phyloP scores from a whole-genome alignment of 2,329 filamentous ascomycete species.

The Fusarium xyrophilum region DNA sequence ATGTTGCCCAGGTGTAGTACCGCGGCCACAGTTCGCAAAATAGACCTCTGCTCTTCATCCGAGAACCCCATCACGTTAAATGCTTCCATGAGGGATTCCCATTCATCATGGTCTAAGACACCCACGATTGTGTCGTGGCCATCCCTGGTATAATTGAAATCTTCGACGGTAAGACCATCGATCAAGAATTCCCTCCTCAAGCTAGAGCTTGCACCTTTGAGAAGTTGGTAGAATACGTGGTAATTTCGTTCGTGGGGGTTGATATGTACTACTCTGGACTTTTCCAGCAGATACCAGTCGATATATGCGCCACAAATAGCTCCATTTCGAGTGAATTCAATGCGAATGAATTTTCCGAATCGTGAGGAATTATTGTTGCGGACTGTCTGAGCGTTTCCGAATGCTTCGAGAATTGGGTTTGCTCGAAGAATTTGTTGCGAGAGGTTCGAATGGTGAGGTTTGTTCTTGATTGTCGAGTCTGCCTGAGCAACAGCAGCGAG shows the following conservation, averaged over 20 bases:
- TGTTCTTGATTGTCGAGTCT: conserved; percentile 71
- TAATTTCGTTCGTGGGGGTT: conserved; percentile 93
- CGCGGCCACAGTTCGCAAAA: conserved; percentile 86
- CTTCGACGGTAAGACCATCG: conserved; percentile 75
- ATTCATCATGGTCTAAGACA: conserved; percentile 89
- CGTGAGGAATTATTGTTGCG: conserved; percentile 98
- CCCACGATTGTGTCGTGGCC: conserved; percentile 92
- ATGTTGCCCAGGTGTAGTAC: conserved; percentile 95
- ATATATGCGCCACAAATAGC: conserved; percentile 96
- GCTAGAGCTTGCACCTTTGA: conserved; percentile 78
- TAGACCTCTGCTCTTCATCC: conserved; percentile 80
- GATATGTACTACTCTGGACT: conserved; percentile 92
- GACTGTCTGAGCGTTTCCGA: conserved; percentile 97
- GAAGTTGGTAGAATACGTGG: conserved; percentile 94
- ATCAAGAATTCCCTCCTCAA: conserved; percentile 81
- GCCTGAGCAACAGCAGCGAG: conserved; percentile 90
- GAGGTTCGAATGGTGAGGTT: conserved; percentile 76
- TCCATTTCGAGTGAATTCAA: conserved; percentile 87
- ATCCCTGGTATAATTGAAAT: conserved; percentile 90
- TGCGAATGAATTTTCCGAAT: conserved; percentile 98
- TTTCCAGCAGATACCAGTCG: conserved; percentile 97
- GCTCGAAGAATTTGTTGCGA: conserved; percentile 96
- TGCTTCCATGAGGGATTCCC: conserved; percentile 87
- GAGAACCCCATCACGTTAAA: conserved; percentile 95
- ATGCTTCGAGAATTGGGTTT: conserved; percentile 96